These are phyloP conservation scores for Eruca vesicaria DNA, from an alignment of 441 rosid genomes.

Conservation along the genomic window DNA sequence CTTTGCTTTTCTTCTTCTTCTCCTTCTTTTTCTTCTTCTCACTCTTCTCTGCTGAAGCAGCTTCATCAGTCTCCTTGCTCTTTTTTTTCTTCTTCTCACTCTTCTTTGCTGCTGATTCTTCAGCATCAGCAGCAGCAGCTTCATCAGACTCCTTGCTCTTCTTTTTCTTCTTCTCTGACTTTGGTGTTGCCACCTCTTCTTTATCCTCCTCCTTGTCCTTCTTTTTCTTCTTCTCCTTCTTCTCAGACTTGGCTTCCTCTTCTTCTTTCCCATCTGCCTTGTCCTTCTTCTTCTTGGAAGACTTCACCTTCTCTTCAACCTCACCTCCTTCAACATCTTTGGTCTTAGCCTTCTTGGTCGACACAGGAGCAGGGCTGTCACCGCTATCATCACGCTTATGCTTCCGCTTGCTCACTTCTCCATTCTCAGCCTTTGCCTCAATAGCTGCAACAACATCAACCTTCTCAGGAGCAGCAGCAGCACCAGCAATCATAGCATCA, in stretches of 20 bases:
- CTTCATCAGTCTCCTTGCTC: neutral
- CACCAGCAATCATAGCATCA: slow-evolving; percentile 65
- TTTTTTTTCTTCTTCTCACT: slow-evolving; percentile 41
- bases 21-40: neutral
- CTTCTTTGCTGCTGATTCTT: slow-evolving; percentile 37
- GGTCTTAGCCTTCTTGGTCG: slow-evolving; percentile 53
- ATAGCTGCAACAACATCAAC: neutral
- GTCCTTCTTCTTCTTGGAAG: slow-evolving; percentile 41
- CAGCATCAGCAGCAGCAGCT: slow-evolving; percentile 20
- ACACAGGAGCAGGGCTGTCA: slow-evolving; percentile 43
- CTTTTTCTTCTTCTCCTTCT: neutral
- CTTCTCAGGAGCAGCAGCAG: slow-evolving; percentile 60
- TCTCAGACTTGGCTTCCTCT: neutral
- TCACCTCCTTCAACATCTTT: slow-evolving; percentile 37
- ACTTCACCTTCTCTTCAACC: slow-evolving; percentile 45
- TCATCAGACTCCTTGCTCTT: slow-evolving; percentile 41
- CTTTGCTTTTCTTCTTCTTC: slow-evolving; percentile 24
- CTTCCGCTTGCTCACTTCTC: slow-evolving; percentile 11
- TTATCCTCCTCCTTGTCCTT: slow-evolving; percentile 17
- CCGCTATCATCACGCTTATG: slow-evolving; percentile 19
- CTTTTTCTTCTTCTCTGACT: neutral
- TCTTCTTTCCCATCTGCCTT: neutral
- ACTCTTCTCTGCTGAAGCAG: neutral
- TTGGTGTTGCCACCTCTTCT: slow-evolving; percentile 36
- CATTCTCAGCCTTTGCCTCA: neutral